phyloP scores from a whole-genome alignment of 2,329 filamentous ascomycete species.

The Epichloe aotearoae region DNA sequence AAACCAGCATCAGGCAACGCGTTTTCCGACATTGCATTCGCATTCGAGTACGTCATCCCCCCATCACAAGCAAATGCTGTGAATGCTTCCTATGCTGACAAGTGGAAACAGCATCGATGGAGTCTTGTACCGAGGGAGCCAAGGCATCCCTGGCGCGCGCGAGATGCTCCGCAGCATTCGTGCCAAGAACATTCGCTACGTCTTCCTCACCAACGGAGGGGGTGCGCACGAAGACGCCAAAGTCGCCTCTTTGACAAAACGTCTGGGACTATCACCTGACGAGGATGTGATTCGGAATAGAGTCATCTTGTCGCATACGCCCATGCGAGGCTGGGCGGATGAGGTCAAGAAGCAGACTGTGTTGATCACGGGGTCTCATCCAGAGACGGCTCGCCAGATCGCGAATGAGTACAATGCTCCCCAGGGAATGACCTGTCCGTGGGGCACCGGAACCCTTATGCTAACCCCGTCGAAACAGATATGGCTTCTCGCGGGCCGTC shows the following conservation, averaged over 20 bases:
- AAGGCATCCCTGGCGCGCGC: conserved; percentile 65
- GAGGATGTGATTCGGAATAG: conserved; percentile 21
- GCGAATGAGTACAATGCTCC: conserved; percentile 46
- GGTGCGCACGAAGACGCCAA: conserved; percentile 57
- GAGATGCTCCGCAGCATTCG: conserved; percentile 63
- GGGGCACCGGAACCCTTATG: not conserved
- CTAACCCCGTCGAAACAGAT: conserved; percentile 16
- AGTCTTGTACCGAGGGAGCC: conserved; percentile 74
- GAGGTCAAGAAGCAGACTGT: conserved; percentile 39
- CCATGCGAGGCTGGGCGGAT: conserved; percentile 49
- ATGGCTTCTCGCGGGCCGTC: conserved; percentile 71
- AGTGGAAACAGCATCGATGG: conserved; percentile 57
- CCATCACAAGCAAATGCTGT: not conserved
- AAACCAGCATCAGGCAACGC: conserved; percentile 9
- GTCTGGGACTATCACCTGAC: conserved; percentile 18
- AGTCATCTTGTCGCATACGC: conserved; percentile 74
- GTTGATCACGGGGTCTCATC: conserved; percentile 59
- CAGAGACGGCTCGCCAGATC: conserved; percentile 54
- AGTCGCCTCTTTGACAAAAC: conserved; percentile 19
- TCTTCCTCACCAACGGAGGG: conserved; percentile 90
- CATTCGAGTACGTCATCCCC: conserved; percentile 21
- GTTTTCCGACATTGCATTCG: conserved; percentile 22
- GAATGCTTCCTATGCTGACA: not conserved
- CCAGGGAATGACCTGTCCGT: too few relatives aligned
- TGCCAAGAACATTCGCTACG: conserved; percentile 68